Percentiles rank a stretch among this genome's conserved stretches.
These are phyloP conservation scores for Kodamaea hsintzibuensis DNA, from an alignment of 805 yeast species.

Conservation along the genomic window DNA sequence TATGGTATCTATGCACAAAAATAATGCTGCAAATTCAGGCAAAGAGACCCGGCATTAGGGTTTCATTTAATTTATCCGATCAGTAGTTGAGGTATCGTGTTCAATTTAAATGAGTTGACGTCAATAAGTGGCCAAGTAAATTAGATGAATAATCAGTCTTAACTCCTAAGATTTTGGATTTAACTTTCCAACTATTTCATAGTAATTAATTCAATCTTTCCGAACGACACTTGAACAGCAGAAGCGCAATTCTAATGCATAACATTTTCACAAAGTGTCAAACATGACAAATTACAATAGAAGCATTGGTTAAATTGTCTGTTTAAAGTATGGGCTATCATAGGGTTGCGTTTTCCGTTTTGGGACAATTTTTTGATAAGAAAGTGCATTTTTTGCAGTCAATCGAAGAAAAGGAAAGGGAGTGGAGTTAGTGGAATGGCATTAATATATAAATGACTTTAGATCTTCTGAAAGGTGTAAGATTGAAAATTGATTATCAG, in stretches of 20 bases:
- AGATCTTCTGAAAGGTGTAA: not conserved
- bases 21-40: not conserved
- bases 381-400: not conserved
- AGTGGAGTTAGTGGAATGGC: not conserved
- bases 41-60: not conserved
- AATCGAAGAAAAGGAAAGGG: not conserved
- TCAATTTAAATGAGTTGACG: not conserved
- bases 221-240: not conserved
- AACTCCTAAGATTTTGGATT: too few relatives aligned
- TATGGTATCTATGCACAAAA: not conserved
- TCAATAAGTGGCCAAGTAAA: too few relatives aligned
- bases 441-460: not conserved
- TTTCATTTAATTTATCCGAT: not conserved
- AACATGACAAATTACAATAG: not conserved
- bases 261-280: not conserved
- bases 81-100: not conserved
- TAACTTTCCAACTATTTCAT: too few relatives aligned
- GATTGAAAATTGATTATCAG: not conserved
- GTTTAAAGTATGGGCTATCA: not conserved
- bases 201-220: too few relatives aligned
- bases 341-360: not conserved
- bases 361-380: not conserved
- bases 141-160: too few relatives aligned
- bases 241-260: not conserved
- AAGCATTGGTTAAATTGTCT: not conserved